Evolutionary conservation across 2,329 filamentous ascomycete species (phyloP), one percentile per base, ranked within the genome.

Genomic region (Ophiostoma sp.): DNA sequence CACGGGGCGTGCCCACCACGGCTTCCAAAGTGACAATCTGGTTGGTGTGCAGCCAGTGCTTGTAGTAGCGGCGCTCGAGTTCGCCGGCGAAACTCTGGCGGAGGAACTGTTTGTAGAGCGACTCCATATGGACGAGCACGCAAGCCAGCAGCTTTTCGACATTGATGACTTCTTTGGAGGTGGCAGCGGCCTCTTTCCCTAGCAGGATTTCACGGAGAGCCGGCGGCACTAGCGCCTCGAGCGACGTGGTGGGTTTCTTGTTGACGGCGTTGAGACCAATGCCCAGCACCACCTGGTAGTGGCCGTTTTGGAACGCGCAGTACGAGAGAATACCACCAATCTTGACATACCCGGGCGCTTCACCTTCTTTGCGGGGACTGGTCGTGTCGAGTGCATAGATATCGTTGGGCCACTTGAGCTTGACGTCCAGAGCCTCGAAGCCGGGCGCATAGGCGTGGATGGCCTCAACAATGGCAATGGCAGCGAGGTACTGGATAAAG

Each of bases 321-420:
- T 97, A 97, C 7, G 97, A 93, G 2, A 98, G 87, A 75, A 99
- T 96, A 6, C 96, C 96, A 71, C 93, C 94, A 71, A 99, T 95
- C 79, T 99, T 99, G 76, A 94, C 91, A 77, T 96, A 96, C 22
- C 28, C 42, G 59, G 6, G 33, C 7, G 15, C 25, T 12, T 22
- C 22, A 28, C 55, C 19, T 5, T 66, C 61, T 0, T 45, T 45
- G 61, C 61, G 36, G 22, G 61, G 36, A 15, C 31, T 25, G 4
- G 82, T 84, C 6, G 88, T 92, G 78, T 94, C 91, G 28, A 89
- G 85, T 0, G 91, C 91, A 79, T 94, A 95, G 72, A 99, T 93
- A 79, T 99, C 96, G 78, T 99, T 99, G 12, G 96, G 96, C 96
- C 96, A 99, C 82, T 99, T 99, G 42, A 99, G 83, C 80, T 93